Conservation (phyloP, 2,329 filamentous ascomycete genomes). For the Colletotrichum aenigma region DNA sequence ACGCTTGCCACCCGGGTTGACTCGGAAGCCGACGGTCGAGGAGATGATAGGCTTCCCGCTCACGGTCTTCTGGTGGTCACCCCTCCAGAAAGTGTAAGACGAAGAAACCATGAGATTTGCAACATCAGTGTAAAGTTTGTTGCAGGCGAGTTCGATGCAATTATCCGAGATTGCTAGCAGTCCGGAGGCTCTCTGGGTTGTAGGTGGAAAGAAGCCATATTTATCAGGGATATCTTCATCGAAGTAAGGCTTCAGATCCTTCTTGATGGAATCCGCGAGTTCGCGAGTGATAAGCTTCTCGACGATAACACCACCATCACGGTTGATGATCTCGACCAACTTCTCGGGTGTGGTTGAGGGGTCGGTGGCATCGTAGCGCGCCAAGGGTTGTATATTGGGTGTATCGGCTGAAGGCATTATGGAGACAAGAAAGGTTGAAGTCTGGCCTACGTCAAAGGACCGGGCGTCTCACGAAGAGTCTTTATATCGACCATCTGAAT, state of each 20-base stretch:
- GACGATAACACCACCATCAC: conserved; percentile 40
- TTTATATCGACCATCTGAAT: background rate
- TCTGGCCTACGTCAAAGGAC: background rate
- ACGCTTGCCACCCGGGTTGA: conserved; percentile 42
- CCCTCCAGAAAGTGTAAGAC: conserved; percentile 39
- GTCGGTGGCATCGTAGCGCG: conserved; percentile 22
- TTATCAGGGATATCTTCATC: conserved; percentile 38
- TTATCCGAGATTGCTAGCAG: conserved; percentile 39
- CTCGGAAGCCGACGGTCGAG: conserved; percentile 39
- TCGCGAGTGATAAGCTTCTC: conserved; percentile 35
- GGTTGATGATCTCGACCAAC: conserved; percentile 26
- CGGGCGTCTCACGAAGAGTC: background rate
- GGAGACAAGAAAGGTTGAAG: fast-evolving
- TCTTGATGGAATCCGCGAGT: conserved; percentile 36
- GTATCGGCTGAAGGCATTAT: background rate
- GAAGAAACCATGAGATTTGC: conserved; percentile 37
- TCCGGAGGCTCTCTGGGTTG: conserved; percentile 42
- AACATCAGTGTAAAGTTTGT: conserved; percentile 35
- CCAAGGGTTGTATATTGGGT: background rate
- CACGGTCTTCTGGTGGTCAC: conserved; percentile 32
- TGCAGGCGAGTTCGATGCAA: conserved; percentile 40
- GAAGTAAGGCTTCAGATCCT: conserved; percentile 40
- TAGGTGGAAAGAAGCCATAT: conserved; percentile 43
- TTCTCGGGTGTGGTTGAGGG: conserved; percentile 22
- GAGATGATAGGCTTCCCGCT: conserved; percentile 39